Conservation (phyloP, 2,329 filamentous ascomycete species). For the Pseudogymnoascus destructans region DNA sequence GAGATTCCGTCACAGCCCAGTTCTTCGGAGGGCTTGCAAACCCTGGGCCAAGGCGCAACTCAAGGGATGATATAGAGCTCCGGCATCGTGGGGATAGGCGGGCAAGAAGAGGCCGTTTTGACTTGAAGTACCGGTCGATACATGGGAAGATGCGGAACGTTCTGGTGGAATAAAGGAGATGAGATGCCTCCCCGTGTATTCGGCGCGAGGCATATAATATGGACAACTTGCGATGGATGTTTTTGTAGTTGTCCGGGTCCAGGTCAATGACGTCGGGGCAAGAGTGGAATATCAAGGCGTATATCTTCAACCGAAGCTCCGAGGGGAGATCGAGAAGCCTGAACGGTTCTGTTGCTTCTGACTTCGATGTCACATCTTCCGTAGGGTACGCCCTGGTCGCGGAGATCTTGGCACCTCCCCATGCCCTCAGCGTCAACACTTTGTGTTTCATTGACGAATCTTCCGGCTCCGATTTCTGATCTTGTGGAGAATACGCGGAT, state of each 20-base stretch:
- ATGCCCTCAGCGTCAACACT: background rate
- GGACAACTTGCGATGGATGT: constrained; percentile 44
- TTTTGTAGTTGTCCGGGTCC: constrained; percentile 50
- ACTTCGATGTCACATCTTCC: background rate
- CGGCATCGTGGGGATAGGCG: constrained; percentile 50
- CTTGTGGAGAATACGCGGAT: constrained; percentile 22
- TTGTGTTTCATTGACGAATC: background rate
- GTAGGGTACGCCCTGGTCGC: background rate
- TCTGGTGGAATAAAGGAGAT: constrained; percentile 51
- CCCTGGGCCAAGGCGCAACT: constrained; percentile 59
- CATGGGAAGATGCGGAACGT: constrained; percentile 55
- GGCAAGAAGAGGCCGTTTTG: constrained; percentile 56
- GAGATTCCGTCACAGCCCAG: constrained; percentile 52
- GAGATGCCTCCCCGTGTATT: constrained; percentile 49
- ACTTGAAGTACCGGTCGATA: constrained; percentile 55
- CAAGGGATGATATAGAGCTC: constrained; percentile 45
- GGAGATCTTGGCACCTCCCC: background rate
- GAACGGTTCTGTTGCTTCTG: constrained; percentile 33
- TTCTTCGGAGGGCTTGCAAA: constrained; percentile 57
- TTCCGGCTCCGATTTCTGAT: constrained; percentile 10
- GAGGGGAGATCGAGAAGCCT: constrained; percentile 54
- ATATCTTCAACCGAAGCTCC: constrained; percentile 58
- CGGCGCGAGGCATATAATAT: constrained; percentile 48
- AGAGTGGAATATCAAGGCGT: constrained; percentile 46
- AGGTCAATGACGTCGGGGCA: constrained; percentile 48